Percentiles rank a stretch among this genome's conserved stretches.
These are phyloP conservation scores for Tolypocladium pustulatum DNA, from an alignment of 2,329 filamentous ascomycete species.

Conservation along the genomic window DNA sequence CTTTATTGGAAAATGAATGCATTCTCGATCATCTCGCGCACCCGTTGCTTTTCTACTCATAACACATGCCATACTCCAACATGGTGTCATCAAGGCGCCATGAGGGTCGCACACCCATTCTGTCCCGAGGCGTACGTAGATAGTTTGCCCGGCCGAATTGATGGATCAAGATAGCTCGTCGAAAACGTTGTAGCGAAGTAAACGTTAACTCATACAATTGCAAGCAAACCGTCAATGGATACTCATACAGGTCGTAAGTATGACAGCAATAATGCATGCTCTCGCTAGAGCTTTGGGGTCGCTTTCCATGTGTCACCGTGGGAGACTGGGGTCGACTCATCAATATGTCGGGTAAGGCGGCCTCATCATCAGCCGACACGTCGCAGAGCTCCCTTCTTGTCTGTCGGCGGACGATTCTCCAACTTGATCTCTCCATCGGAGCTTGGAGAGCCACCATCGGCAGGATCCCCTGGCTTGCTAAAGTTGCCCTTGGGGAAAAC, in stretches of 20 bases:
- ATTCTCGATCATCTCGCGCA: background rate
- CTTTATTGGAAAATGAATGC: background rate
- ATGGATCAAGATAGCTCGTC: conserved; percentile 5
- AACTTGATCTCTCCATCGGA: conserved; percentile 23
- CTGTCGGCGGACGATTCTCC: conserved; percentile 33
- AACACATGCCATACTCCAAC: conserved; percentile 12
- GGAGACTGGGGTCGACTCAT: background rate
- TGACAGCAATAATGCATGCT: conserved; percentile 21
- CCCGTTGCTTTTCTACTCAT: conserved; percentile 10
- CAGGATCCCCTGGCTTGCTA: conserved; percentile 14
- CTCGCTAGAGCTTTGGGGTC: conserved; percentile 11
- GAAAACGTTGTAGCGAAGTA: conserved; percentile 9
- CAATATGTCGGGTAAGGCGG: conserved; percentile 3
- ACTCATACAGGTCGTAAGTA: conserved; percentile 20
- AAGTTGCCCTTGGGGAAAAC: conserved; percentile 18
- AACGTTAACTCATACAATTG: conserved; percentile 11
- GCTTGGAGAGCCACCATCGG: conserved; percentile 8
- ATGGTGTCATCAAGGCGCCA: conserved; percentile 2
- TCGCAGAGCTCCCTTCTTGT: conserved; percentile 2
- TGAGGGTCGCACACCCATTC: background rate
- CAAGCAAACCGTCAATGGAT: conserved; percentile 8
- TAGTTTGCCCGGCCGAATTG: background rate
- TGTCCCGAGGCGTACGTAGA: background rate
- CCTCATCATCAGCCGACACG: background rate
- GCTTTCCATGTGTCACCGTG: background rate